Percentiles rank a stretch among this genome's conserved stretches.
Evolutionary conservation across 306 rosid species (phyloP).

Genomic region (Leucaena leucocephala): DNA sequence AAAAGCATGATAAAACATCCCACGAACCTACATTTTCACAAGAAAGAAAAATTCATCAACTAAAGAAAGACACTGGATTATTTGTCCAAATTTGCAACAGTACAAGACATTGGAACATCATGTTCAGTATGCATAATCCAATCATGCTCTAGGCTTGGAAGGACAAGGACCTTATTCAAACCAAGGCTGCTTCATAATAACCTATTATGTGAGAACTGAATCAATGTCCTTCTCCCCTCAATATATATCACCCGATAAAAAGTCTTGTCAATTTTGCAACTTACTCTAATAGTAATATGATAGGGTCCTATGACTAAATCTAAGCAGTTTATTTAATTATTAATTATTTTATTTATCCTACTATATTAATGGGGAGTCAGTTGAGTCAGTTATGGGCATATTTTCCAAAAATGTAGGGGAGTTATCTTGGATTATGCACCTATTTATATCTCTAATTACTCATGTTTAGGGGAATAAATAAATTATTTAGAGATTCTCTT

Average conservation of each 20-base stretch:
- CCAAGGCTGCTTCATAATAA: neutral
- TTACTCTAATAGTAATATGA: neutral
- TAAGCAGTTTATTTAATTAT: too few species aligned
- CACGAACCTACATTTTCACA: slow-evolving; percentile 56
- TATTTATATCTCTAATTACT: too few species aligned
- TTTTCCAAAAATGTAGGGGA: too few species aligned
- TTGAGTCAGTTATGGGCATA: too few species aligned
- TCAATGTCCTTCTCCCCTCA: neutral
- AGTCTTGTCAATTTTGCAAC: neutral
- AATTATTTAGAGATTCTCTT: too few species aligned
- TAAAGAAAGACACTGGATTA: neutral
- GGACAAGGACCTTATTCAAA: neutral
- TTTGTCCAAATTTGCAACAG: neutral
- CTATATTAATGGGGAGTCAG: too few species aligned
- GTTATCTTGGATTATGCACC: too few species aligned
- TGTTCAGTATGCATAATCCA: neutral
- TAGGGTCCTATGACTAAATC: too few species aligned
- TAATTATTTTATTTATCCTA: too few species aligned
- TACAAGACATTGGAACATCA: neutral
- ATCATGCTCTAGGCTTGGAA: neutral
- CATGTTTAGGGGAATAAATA: too few species aligned
- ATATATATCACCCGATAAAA: slow-evolving; percentile 2
- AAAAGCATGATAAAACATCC: slow-evolving; percentile 96
- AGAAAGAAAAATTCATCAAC: neutral
- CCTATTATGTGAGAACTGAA: too few species aligned